Percentiles rank a stretch among this genome's conserved stretches.
Evolutionary conservation across 2,329 filamentous ascomycete genomes (phyloP).

Genomic region (Amesomyces nigricolor): DNA sequence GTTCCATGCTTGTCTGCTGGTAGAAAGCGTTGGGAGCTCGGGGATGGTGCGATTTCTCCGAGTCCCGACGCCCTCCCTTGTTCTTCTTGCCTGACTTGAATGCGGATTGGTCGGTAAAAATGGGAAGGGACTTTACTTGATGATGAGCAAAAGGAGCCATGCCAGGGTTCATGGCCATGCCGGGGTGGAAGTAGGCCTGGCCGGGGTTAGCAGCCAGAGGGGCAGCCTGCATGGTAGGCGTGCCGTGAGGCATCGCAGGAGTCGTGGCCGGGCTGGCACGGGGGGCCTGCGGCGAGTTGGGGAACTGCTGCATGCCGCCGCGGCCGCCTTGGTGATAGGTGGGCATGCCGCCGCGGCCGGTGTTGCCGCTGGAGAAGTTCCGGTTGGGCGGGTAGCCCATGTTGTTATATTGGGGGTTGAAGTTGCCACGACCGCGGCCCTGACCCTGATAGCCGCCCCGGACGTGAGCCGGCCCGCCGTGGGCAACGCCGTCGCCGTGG

Average conservation of each 20-base stretch:
- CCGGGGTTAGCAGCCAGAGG: slow-evolving; percentile 62
- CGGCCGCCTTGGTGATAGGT: slow-evolving; percentile 40
- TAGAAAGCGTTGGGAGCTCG: slow-evolving; percentile 36
- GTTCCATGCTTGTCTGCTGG: slow-evolving; percentile 32
- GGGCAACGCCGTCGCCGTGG: slow-evolving; percentile 66
- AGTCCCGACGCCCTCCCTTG: slow-evolving; percentile 41
- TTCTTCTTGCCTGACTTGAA: slow-evolving; percentile 40
- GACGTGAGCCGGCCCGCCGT: slow-evolving; percentile 53
- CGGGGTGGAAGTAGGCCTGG: slow-evolving; percentile 52
- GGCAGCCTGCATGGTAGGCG: slow-evolving; percentile 61
- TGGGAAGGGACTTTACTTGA: slow-evolving; percentile 52
- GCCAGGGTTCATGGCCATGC: slow-evolving; percentile 40
- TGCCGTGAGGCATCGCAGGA: slow-evolving; percentile 57
- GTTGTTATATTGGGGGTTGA: slow-evolving; percentile 44
- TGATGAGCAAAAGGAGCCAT: slow-evolving; percentile 40
- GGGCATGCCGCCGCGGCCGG: slow-evolving; percentile 46
- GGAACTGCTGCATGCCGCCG: slow-evolving; percentile 36
- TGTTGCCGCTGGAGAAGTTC: slow-evolving; percentile 36
- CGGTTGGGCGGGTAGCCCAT: slow-evolving; percentile 40
- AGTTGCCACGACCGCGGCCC: slow-evolving; percentile 46
- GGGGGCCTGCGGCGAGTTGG: slow-evolving; percentile 61
- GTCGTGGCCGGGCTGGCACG: slow-evolving; percentile 61
- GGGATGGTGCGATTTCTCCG: slow-evolving; percentile 40
- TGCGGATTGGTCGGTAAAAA: slow-evolving; percentile 35
- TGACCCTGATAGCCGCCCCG: slow-evolving; percentile 50